Evolutionary conservation across 164 flowering plant genomes (phyloP), one percentile per base, ranked within the genome.

Genomic region (Buxus sempervirens): DNA sequence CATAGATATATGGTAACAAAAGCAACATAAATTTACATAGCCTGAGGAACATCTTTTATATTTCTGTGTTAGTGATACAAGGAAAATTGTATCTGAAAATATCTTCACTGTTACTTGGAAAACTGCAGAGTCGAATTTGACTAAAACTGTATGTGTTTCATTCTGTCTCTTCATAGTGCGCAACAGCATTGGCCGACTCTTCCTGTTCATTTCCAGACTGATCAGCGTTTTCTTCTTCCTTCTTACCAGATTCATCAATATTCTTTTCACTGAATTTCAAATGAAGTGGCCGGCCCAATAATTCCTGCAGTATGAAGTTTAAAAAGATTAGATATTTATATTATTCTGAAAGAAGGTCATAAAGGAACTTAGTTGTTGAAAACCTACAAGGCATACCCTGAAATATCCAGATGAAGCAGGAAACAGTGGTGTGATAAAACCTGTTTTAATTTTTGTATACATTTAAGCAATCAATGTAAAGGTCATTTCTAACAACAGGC

Each of bases 281-380:
- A 53, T 77, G 79, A 60, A 93, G 14, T 41, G 93, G 88, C 53
- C 98, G 81, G 9, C 88, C 96, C 86, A 93, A 64, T 70, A 93
- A 63, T 72, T 90, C 96, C 98, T 93, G 81, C 71, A 75, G 49
- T 58, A 61, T 28, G 58, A 42, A 64, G 26, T 66, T 64, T 63
- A 23, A 54, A 24, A 42, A 56, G 54, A 61, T 60, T 48, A 64
- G 20, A 24, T 6, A 4, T 25, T 18, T 26, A 60, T 20, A 22
- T 22, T 10, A 10, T 54, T 16, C 20, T 51, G 1, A 32, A 19
- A 56, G 9, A 21, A 49, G 5, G n/a, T 22, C 0, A 57, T 27
- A 38, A 16, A 13, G 16, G n/a, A 60, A 61, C 36, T n/a, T 10
- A 68, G 51, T 45, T 5, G 51, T 45, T 45, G 51, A 10, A 10